Evolutionary conservation across 176 grass and related monocot genomes (phyloP).

Genomic region (Carex myosuroides): DNA sequence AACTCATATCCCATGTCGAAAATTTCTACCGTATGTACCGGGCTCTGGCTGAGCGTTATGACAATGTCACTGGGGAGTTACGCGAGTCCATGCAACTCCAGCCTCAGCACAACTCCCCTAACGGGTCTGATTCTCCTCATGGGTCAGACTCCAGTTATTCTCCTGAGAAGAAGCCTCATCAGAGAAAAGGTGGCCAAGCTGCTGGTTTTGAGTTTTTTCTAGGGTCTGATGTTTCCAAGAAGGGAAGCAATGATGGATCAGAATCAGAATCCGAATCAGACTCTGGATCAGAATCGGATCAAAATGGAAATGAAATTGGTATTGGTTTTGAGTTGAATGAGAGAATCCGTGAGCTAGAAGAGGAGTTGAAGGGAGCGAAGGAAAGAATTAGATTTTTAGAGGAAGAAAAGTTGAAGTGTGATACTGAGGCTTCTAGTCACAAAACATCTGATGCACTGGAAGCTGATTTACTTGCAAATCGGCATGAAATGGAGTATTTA

Average conservation of each 20-base stretch:
- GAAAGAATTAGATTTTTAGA: conserved; percentile 52
- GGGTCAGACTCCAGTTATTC: conserved; percentile 28
- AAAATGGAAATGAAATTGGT: conserved; percentile 39
- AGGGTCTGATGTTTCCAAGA: conserved; percentile 33
- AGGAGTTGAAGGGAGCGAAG: conserved; percentile 54
- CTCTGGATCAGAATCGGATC: conserved; percentile 27
- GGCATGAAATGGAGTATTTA: conserved; percentile 43
- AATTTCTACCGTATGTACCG: conserved; percentile 94
- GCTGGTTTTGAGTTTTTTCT: conserved; percentile 25
- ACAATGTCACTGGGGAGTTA: conserved; percentile 83
- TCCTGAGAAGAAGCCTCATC: conserved; percentile 20
- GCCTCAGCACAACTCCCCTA: conserved; percentile 45
- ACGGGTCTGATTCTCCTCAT: conserved; percentile 48
- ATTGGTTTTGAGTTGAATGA: conserved; percentile 35
- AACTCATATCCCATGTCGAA: conserved; percentile 69
- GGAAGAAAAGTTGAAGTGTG: conserved; percentile 36
- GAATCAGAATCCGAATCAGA: conserved; percentile 66
- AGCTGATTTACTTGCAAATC: conserved; percentile 36
- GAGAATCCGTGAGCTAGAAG: conserved; percentile 64
- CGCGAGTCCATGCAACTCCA: conserved; percentile 56
- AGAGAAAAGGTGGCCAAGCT: conserved; percentile 21
- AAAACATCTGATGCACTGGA: conserved; percentile 43
- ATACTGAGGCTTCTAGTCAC: conserved; percentile 19
- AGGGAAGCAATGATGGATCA: conserved; percentile 52
- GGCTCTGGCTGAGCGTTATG: conserved; percentile 89